Evolutionary conservation across 352 stramenopile species (phyloP).

Genomic region (Pythium rhizo-oryzae): DNA sequence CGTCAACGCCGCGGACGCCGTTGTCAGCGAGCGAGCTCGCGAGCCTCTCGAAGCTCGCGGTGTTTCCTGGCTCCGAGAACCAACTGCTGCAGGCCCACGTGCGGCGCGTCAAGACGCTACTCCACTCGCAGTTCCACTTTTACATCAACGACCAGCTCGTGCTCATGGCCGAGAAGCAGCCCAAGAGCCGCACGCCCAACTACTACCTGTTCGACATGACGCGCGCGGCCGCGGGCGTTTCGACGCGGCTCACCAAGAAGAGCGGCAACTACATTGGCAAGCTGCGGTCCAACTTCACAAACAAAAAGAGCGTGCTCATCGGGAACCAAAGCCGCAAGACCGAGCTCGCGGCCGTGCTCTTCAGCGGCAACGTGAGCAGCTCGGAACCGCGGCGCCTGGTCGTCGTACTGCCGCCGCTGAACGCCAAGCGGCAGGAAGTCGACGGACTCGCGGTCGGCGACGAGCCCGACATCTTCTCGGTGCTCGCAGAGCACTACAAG

Average conservation of each 20-base stretch:
- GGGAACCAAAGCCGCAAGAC: constrained; percentile 69
- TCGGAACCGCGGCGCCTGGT: constrained; percentile 52
- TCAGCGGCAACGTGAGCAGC: constrained; percentile 51
- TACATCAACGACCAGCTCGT: constrained; percentile 63
- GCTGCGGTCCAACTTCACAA: constrained; percentile 74
- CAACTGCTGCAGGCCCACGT: constrained; percentile 53
- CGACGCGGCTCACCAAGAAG: constrained; percentile 79
- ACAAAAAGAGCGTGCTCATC: constrained; percentile 76
- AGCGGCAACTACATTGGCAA: constrained; percentile 91
- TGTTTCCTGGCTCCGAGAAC: constrained; percentile 58
- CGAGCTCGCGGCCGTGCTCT: constrained; percentile 73
- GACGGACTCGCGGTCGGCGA: constrained; percentile 53
- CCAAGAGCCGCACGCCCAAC: constrained; percentile 80
- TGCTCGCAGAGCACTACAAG: constrained; percentile 57
- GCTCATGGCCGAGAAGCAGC: constrained; percentile 68
- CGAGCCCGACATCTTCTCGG: constrained; percentile 47
- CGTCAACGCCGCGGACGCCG: constrained; percentile 15
- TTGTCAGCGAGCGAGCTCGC: constrained; percentile 14
- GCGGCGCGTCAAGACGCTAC: constrained; percentile 52
- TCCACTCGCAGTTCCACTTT: constrained; percentile 68
- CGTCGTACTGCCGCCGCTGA: constrained; percentile 53
- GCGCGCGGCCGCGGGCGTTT: constrained; percentile 41
- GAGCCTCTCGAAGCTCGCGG: constrained; percentile 81
- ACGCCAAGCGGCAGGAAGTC: constrained; percentile 46
- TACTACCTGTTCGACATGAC: constrained; percentile 91